Base-by-base conservation (phyloP, 2,329 filamentous ascomycete species). In the Polytolypa hystricis region DNA sequence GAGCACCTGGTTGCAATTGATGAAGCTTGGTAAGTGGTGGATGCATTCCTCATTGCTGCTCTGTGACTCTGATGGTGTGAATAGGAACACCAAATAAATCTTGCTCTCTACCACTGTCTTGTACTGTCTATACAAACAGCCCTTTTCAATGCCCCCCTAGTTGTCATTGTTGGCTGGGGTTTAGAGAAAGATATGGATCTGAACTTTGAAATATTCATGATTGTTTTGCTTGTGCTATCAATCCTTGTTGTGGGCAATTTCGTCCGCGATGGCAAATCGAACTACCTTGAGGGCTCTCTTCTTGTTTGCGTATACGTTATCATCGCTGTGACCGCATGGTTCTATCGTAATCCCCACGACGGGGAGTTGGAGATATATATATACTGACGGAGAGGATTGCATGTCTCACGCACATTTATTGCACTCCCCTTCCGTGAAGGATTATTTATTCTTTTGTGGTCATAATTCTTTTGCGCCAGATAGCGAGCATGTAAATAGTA, bases 161-260 rank as follows among this genome's bases (percentile, higher is more conserved):
- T 84, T 5, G 77, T 93, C 21, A 69, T 94, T 25, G 80, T 93
- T 33, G 84, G 81, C 30, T 95, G 87, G 86, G 79, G 81, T 15
- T 61, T 86, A 23, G 60, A 62, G 39, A 77, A 77, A 48, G 52
- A 67, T 4, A 84, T 95, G 73, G 77, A 82, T 44, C 67, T 94
- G 35, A 79, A 85, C 54, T 94, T 94, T 55, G 82, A 91, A 48
- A 69, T 86, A 10, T 94, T 94, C 65, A 84, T 93, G 62, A 72
- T 93, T 14, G 73, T 81, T 39, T 71, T 93, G 44, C 66, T 95
- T 6, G 76, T 95, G 39, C 69, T 95, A 16, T 76, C 84, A 18
- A 89, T 94, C 49, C 67, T 95, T 28, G 84, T 86, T 0, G 83
- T 93, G 25, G 85, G 86, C 1, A 84, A 85, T 43, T 93, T 94